Evolutionary conservation across 768 basidiomycete species (phyloP), one percentile per base, ranked within the genome.

Genomic region (Phanerodontia chrysosporium): DNA sequence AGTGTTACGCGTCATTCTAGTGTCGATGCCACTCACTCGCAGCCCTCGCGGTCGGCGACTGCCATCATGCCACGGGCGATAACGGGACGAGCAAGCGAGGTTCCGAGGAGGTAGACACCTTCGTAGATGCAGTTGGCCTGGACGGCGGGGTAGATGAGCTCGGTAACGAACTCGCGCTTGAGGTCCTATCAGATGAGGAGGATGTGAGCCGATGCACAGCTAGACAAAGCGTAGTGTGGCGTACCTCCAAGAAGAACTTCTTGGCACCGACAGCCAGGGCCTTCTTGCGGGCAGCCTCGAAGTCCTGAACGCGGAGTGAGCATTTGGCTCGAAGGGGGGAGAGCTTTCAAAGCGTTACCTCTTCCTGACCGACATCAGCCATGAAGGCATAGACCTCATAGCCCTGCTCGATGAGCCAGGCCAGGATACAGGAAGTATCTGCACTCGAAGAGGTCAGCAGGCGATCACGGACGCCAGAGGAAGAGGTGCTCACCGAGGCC

Each of bases 51-150:
- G 42, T 89, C 92, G 21, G 96, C 97, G 55, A 90, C 79, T 36
- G 88, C 87, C 60, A 99, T 98, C 97, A 99, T 99, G 27, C 95
- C 96, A 62, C 97, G 94, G 57, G 97, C 95, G 71, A 98, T 99
- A 67, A 99, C 96, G 24, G 97, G 97, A 28, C 97, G 92, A 53
- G 97, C 96, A 53, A 99, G 88, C 9, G 96, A 98, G 13, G 97
- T 98, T 30, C 96, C 97, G 51, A 98, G 88, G 30, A 98, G 89
- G 77, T 98, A 99, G 55, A 98, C 92, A 67, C 92, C 93, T 81
- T 99, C 97, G 76, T 99, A 99, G 76, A 98, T 98, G 76, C 89
- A 90, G 76, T 99, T 99, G 61, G 93, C 94, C 76, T 99, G 97
- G 14, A 99, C 86, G 45, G 97, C 96, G 25, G 97, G 97, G 75